Conservation (phyloP, 345 rosid species). For the Eucalyptus sp. region DNA sequence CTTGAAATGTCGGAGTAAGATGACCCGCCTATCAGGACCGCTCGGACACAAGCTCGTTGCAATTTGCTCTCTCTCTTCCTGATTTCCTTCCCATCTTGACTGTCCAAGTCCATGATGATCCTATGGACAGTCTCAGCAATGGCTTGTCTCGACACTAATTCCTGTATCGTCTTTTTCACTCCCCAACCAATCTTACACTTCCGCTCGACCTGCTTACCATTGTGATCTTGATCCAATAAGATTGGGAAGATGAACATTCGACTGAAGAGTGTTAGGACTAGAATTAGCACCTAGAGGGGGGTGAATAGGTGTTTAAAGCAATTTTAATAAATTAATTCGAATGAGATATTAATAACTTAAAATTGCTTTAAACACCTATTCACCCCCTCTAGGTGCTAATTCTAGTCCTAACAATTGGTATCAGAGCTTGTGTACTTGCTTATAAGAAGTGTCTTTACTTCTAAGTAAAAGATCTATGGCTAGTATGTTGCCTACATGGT, state of each 20-base stretch:
- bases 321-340: too few relatives aligned
- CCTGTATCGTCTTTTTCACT: background rate
- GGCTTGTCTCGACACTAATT: background rate
- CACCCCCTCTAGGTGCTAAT: too few relatives aligned
- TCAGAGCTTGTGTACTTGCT: too few relatives aligned
- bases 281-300: too few relatives aligned
- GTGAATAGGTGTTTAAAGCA: too few relatives aligned
- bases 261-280: too few relatives aligned
- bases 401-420: too few relatives aligned
- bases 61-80: background rate
- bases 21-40: constrained; percentile 35
- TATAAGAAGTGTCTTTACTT: too few relatives aligned
- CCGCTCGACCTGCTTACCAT: background rate
- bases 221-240: constrained; percentile 2
- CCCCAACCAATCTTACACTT: constrained; percentile 10
- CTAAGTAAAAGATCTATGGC: too few relatives aligned
- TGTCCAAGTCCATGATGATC: background rate
- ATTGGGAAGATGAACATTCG: constrained; percentile 2
- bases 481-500: too few relatives aligned
- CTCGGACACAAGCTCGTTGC: background rate
- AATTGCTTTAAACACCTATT: too few relatives aligned
- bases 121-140: background rate
- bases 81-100: background rate
- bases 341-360: too few relatives aligned
- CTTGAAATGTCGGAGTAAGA: background rate